Percentiles rank a stretch among this genome's conserved stretches.
phyloP scores from a whole-genome alignment of 179 eudicot genomes.

The Vitellaria paradoxa region DNA sequence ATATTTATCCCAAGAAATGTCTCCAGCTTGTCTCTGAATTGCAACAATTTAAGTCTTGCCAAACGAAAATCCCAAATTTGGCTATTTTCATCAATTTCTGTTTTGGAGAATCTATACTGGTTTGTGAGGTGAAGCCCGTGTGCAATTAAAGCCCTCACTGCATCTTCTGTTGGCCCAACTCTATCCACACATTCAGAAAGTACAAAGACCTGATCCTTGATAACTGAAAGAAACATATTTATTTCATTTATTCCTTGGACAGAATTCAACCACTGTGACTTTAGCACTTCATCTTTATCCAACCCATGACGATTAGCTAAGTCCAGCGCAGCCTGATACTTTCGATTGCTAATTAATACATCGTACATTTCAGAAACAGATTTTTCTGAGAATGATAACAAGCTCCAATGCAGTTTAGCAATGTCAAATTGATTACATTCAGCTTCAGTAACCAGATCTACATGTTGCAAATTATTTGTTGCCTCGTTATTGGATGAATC shows the following conservation, averaged over 20 bases:
- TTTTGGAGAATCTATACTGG: slow-evolving; percentile 46
- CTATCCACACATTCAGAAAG: slow-evolving; percentile 74
- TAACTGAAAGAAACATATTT: slow-evolving; percentile 52
- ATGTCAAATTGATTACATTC: slow-evolving; percentile 32
- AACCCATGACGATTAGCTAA: slow-evolving; percentile 77
- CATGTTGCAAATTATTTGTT: slow-evolving; percentile 28
- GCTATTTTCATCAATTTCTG: slow-evolving; percentile 32
- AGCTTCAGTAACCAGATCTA: slow-evolving; percentile 38
- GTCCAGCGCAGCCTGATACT: slow-evolving; percentile 67
- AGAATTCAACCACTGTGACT: slow-evolving; percentile 89
- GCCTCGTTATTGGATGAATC: slow-evolving; percentile 29
- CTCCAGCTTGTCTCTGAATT: slow-evolving; percentile 88
- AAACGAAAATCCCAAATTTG: slow-evolving; percentile 71
- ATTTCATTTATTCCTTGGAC: slow-evolving; percentile 61
- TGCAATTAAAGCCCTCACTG: slow-evolving; percentile 59
- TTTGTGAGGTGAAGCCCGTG: slow-evolving; percentile 73
- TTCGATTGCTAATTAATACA: slow-evolving; percentile 49
- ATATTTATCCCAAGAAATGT: slow-evolving; percentile 95
- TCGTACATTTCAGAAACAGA: slow-evolving; percentile 82
- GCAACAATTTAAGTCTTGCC: slow-evolving; percentile 75
- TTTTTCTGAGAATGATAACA: slow-evolving; percentile 61
- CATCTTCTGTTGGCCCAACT: slow-evolving; percentile 86
- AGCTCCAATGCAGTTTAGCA: slow-evolving; percentile 57
- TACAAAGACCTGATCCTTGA: slow-evolving; percentile 80
- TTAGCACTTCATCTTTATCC: slow-evolving; percentile 77